These are phyloP conservation scores for Kalmanozyma brasiliensis DNA, from an alignment of 1,284 basidiomycete genomes.

Conservation along the genomic window DNA sequence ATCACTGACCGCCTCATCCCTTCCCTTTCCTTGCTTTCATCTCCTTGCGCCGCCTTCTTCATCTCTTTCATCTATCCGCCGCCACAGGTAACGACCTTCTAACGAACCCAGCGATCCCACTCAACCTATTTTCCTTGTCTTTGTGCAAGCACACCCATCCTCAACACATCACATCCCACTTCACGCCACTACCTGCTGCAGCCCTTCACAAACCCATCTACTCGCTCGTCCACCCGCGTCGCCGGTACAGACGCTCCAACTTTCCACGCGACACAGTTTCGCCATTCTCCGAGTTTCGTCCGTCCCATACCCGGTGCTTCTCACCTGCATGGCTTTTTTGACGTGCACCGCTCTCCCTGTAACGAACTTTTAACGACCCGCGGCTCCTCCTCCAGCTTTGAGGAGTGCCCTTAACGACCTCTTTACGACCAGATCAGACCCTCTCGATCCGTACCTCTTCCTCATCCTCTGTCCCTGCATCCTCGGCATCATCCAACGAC, in stretches of 20 bases:
- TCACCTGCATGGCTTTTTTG: slow-evolving; percentile 32
- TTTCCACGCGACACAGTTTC: slow-evolving; percentile 28
- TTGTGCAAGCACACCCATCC: slow-evolving; percentile 3
- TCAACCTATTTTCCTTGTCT: too few species aligned
- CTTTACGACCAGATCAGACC: slow-evolving; percentile 21
- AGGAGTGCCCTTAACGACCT: slow-evolving; percentile 10
- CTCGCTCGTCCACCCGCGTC: slow-evolving; percentile 16
- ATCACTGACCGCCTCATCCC: slow-evolving; percentile 13
- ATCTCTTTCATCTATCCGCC: slow-evolving; percentile 14
- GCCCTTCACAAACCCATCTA: slow-evolving; percentile 7
- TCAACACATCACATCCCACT: slow-evolving; percentile 30
- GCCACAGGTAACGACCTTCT: slow-evolving; percentile 36
- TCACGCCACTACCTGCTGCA: slow-evolving; percentile 16
- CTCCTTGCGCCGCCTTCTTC: slow-evolving; percentile 9
- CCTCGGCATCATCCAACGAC: slow-evolving; percentile 2
- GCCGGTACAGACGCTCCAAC: slow-evolving; percentile 21
- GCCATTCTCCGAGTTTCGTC: too few species aligned
- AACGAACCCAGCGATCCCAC: slow-evolving; percentile 28
- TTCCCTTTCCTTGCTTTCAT: background rate
- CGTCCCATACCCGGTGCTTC: slow-evolving; percentile 3
- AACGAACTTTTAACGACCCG: slow-evolving; percentile 47
- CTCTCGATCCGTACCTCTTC: slow-evolving; percentile 14
- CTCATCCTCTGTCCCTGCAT: background rate
- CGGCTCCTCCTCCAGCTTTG: slow-evolving; percentile 9
- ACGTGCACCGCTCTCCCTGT: slow-evolving; percentile 22